phyloP scores from a whole-genome alignment of 164 flowering plant genomes.

The Macadamia integrifolia region DNA sequence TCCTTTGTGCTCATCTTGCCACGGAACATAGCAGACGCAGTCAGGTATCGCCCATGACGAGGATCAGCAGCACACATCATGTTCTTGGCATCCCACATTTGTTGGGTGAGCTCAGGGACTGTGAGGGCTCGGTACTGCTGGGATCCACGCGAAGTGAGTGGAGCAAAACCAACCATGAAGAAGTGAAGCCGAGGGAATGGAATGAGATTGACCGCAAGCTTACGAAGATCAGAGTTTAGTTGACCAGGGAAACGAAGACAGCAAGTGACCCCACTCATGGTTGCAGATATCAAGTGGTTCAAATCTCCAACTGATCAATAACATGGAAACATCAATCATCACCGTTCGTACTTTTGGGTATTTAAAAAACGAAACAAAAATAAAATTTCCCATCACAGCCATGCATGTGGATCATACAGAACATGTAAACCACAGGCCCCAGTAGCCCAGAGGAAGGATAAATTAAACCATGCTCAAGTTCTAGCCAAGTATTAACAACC shows the following conservation, averaged over 20 bases:
- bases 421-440: too few relatives aligned
- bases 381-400: too few relatives aligned
- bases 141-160: constrained; percentile 36
- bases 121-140: constrained; percentile 46
- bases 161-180: constrained; percentile 37
- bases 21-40: constrained; percentile 50
- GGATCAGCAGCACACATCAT: constrained; percentile 37
- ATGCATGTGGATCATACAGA: too few relatives aligned
- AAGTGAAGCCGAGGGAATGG: constrained; percentile 49
- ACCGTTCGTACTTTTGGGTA: too few relatives aligned
- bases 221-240: constrained; percentile 38
- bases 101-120: constrained; percentile 43
- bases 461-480: too few relatives aligned
- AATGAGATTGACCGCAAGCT: constrained; percentile 41
- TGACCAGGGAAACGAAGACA: constrained; percentile 47
- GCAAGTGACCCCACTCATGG: constrained; percentile 49
- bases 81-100: constrained; percentile 34
- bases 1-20: constrained; percentile 42
- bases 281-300: constrained; percentile 41
- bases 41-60: constrained; percentile 42
- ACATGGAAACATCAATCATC: too few relatives aligned
- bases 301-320: constrained; percentile 36
- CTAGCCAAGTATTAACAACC: too few relatives aligned
- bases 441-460: too few relatives aligned
- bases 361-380: too few relatives aligned